Base-by-base conservation (phyloP, 768 basidiomycete genomes). In the Phaeotremella skinneri region DNA sequence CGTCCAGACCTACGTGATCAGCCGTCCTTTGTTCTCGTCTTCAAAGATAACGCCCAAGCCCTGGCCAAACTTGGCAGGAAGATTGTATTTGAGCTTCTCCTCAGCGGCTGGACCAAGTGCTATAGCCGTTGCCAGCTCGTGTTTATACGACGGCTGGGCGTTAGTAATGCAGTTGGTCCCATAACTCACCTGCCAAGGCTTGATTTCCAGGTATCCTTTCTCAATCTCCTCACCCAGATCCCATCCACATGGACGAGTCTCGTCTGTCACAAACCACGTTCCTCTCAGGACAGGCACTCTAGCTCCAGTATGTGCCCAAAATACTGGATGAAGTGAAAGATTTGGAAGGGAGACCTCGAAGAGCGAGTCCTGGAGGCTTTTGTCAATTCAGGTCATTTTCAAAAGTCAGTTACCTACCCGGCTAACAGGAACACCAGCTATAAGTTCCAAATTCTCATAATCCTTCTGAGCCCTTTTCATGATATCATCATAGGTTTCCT, bases 241-340 rank as follows among this genome's bases (percentile, higher is more conserved):
- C 67, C 75, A 76, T n/a, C 76, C 76, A 32, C 78, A 78, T 9
- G 80, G 80, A 26, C 68, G 60, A 14, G 67, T 72, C 67, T 79
- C 79, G 55, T 76, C 76, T 37, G 72, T 73, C 41, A 78, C 74
- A 65, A 80, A 79, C 80, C 80, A 80, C 5, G 74, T 73, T 9
- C 74, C 79, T 31, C 79, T 58, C 20, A 77, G 61, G 2, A 80
- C 79, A 2, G 73, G 68, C 23, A 80, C 78, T 34, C 75, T 55
- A 1, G 77, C 64, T 1, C 76, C 78, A 14, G 75, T 76, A 56
- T 78, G 75, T 39, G 71, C 70, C 80, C 80, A 80, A 62, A 79
- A 80, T 1, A 80, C 78, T 0, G 80, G 78, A 55, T 73, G 70
- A 20, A 80, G 69, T 43, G 72, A 72, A 45, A 77, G 48, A 3